phyloP scores from a whole-genome alignment of 257 asterid genomes.

The Ligustrum vulgare region DNA sequence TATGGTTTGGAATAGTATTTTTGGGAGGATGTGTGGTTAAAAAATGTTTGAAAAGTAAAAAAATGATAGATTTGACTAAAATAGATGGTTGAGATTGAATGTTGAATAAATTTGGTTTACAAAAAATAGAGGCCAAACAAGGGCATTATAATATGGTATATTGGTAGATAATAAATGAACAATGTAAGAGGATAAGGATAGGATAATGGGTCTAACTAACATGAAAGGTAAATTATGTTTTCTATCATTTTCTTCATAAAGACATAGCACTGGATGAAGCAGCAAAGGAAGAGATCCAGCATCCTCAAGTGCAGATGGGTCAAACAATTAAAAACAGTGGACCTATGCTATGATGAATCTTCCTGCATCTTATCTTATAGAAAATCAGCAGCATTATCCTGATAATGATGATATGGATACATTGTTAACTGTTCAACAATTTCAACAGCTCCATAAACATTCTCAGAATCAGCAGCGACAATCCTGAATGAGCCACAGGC shows the following conservation, averaged over 20 bases:
- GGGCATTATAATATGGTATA: no score
- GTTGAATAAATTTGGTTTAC: no score
- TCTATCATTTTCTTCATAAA: neutral
- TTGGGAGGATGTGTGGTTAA: no score
- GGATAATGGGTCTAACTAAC: no score
- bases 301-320: slow-evolving; percentile 71
- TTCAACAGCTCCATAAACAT: slow-evolving; percentile 25
- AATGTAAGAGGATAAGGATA: no score
- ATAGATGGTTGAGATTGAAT: no score
- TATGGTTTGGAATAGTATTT: no score
- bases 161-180: no score
- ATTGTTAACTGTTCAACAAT: slow-evolving; percentile 42
- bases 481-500: slow-evolving; percentile 25
- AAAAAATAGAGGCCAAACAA: no score
- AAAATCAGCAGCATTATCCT: slow-evolving; percentile 36
- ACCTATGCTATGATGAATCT: slow-evolving; percentile 41
- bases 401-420: slow-evolving; percentile 27
- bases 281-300: slow-evolving; percentile 80
- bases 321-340: slow-evolving; percentile 67
- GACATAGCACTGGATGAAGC: slow-evolving; percentile 78
- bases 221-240: slow-evolving; percentile 9
- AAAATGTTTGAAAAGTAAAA: no score
- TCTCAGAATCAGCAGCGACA: slow-evolving; percentile 12
- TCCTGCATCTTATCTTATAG: slow-evolving; percentile 38
- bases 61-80: no score